Evolutionary conservation across 345 rosid genomes (phyloP), one percentile per base, ranked within the genome.

Genomic region (Eucalyptus cladocalyx): DNA sequence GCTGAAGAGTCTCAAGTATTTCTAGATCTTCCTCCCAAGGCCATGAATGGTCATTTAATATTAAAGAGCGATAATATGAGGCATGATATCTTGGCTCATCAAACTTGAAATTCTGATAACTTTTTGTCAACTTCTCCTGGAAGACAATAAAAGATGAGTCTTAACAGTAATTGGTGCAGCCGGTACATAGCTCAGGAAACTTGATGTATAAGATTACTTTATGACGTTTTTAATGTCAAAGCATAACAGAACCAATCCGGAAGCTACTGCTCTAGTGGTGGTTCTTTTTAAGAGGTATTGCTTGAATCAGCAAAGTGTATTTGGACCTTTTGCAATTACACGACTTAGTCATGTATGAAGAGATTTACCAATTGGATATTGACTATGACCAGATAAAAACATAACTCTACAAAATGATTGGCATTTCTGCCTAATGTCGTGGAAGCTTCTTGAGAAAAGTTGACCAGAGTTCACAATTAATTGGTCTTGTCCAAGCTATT

Each of bases 21-120:
- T 96, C 97, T 81, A 94, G 94, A 89, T 93, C 87, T 87, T 97
- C 99, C 89, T 76, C 93, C 98, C 94, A 94, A 47, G 97, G 95
- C 97, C 97, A 95, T 56, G 92, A 89, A 43, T 91, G 95, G 88
- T 96, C 97, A 81, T 92, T 90, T 86, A 97, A 91, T 88, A 96
- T 92, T 87, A 94, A 89, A 50, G 94, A 93, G 94, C 96, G 93
- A 89, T 95, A 95, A 94, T 95, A 90, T 93, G 93, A 92, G 76
- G 97, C 97, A 90, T 95, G 98, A 88, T 91, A 95, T 90, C 91
- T 94, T 47, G 99, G 99, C 89, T 95, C 95, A 87, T 92, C 94
- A 91, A 96, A 97, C 91, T 95, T 96, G 88, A 91, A 92, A 90
- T 97, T 97, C 89, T 94, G 92, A 86, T 93, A 96, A 50, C 93